Conservation (phyloP, 2,329 filamentous ascomycete species). For the Colletotrichum sidae region DNA sequence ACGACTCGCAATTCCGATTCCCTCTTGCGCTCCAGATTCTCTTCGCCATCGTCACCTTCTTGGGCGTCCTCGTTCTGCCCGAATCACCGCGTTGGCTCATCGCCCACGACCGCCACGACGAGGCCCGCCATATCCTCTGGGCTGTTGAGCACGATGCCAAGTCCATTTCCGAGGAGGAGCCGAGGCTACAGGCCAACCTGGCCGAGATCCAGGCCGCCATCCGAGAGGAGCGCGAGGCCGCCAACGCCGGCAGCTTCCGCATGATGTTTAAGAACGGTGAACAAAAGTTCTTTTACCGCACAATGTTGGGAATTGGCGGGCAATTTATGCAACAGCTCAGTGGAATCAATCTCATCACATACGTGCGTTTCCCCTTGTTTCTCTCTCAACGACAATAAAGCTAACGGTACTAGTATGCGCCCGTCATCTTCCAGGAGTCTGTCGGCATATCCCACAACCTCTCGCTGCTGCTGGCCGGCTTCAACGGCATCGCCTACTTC, state of each 20-base stretch:
- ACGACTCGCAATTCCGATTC: conserved; percentile 56
- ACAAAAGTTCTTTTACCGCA: conserved; percentile 54
- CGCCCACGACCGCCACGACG: conserved; percentile 60
- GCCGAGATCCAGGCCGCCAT: conserved; percentile 53
- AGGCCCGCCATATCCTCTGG: conserved; percentile 51
- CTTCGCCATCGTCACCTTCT: conserved; percentile 51
- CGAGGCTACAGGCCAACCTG: conserved; percentile 43
- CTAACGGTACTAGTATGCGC: conserved; percentile 45
- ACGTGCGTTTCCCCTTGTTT: neutral
- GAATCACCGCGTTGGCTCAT: conserved; percentile 60
- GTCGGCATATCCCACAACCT: conserved; percentile 56
- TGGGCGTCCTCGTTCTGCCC: conserved; percentile 49
- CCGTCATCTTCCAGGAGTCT: conserved; percentile 57
- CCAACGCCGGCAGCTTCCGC: conserved; percentile 46
- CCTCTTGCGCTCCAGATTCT: conserved; percentile 57
- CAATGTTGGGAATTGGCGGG: conserved; percentile 54
- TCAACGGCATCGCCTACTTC: conserved; percentile 56
- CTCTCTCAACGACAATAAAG: rapidly evolving
- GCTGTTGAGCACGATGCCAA: conserved; percentile 45
- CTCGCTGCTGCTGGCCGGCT: conserved; percentile 65
- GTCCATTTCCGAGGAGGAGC: conserved; percentile 42
- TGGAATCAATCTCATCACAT: conserved; percentile 50
- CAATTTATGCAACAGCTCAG: conserved; percentile 58
- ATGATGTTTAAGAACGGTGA: conserved; percentile 54
- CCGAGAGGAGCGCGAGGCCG: conserved; percentile 53